Conservation (phyloP, 1,284 basidiomycete genomes). For the Moesziomyces parantarcticus region DNA sequence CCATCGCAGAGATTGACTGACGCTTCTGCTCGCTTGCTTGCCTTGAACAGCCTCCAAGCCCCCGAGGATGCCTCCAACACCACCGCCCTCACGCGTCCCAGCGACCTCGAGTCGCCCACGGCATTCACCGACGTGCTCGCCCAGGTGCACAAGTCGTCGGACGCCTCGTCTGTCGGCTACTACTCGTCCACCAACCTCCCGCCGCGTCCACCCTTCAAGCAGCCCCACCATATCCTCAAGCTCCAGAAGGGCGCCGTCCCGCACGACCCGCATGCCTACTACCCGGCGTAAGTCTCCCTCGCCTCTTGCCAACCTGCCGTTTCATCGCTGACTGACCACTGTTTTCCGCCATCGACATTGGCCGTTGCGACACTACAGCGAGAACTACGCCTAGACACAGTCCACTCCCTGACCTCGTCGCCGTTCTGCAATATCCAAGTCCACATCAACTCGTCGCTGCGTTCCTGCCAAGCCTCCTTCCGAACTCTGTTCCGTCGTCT, state of each 20-base stretch:
- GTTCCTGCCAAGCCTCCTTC: too few species aligned
- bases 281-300: conserved; percentile 55
- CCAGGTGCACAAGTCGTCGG: conserved; percentile 58
- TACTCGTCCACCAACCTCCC: conserved; percentile 63
- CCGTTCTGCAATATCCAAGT: too few species aligned
- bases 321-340: not conserved
- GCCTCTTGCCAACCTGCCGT: not conserved
- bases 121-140: conserved; percentile 66
- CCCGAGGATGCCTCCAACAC: conserved; percentile 54
- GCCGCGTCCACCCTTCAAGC: conserved; percentile 63
- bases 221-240: conserved; percentile 63
- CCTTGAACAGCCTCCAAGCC: conserved; percentile 50
- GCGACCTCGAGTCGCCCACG: conserved; percentile 61
- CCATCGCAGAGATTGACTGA: not conserved
- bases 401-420: not conserved
- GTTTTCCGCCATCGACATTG: not conserved
- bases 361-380: not conserved
- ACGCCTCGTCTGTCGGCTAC: conserved; percentile 31
- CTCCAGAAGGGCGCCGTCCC: conserved; percentile 65
- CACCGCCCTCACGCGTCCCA: conserved; percentile 60
- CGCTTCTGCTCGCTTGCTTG: not conserved
- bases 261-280: conserved; percentile 62
- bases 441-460: too few species aligned
- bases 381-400: conserved; percentile 7
- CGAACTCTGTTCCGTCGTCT: too few species aligned